Percentiles rank a stretch among this genome's conserved stretches.
These are phyloP conservation scores for Zoysia japonica DNA, from an alignment of 176 grass and related monocot species.

Conservation along the genomic window DNA sequence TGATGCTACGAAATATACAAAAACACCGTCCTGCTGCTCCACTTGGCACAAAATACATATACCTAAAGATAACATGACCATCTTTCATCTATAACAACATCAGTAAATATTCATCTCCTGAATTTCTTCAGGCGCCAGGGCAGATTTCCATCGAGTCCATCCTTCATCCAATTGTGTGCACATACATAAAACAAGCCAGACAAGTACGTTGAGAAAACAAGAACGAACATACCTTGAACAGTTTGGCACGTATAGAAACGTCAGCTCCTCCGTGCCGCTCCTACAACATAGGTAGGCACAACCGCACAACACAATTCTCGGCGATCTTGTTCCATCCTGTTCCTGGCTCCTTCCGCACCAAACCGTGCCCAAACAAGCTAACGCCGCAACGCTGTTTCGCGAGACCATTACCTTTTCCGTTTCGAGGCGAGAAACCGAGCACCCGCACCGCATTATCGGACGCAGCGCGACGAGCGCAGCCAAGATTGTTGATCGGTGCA, in stretches of 20 bases:
- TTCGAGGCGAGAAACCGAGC: conserved; percentile 11
- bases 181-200: not conserved
- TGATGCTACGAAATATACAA: not conserved
- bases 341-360: not conserved
- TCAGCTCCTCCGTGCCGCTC: not conserved
- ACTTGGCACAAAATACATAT: not conserved
- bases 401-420: not conserved
- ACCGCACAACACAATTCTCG: conserved; percentile 41
- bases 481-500: conserved; percentile 32
- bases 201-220: not conserved
- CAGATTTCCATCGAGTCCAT: not conserved
- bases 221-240: not conserved
- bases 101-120: not conserved
- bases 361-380: conserved; percentile 14
- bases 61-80: no score
- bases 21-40: not conserved
- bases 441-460: conserved; percentile 7
- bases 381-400: not conserved
- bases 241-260: conserved; percentile 4
- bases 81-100: no score
- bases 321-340: conserved; percentile 44
- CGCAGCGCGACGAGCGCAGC: not conserved
- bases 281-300: conserved; percentile 33
- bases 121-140: not conserved
- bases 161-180: not conserved